phyloP scores from a whole-genome alignment of 2,329 filamentous ascomycete species.

The Fusarium gaditjirri region DNA sequence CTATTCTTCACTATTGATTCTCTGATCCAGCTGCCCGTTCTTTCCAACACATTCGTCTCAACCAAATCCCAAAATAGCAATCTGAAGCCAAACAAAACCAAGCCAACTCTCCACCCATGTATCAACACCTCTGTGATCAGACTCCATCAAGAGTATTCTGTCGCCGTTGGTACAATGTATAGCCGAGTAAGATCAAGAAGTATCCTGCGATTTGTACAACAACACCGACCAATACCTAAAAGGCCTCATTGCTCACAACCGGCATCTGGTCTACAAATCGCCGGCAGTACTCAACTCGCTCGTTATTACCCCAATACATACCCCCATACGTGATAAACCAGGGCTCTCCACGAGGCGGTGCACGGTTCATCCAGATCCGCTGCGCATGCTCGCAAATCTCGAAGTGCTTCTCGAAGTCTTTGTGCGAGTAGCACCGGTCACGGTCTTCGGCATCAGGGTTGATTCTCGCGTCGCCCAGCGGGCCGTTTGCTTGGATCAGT shows the following conservation, averaged over 20 bases:
- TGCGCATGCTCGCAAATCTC: neutral
- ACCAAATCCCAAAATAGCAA: neutral
- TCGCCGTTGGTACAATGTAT: accelerated
- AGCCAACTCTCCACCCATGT: too few species aligned
- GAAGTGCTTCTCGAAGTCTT: neutral
- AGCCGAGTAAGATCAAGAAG: accelerated
- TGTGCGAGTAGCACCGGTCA: neutral
- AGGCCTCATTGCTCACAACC: accelerated
- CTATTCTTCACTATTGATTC: neutral
- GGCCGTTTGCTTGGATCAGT: neutral
- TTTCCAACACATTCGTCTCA: neutral
- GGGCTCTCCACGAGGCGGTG: neutral
- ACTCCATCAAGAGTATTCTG: too few species aligned
- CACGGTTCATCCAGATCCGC: neutral
- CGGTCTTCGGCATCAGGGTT: accelerated
- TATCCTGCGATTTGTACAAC: accelerated
- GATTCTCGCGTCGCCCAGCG: too few species aligned
- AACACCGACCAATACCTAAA: neutral
- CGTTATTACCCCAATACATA: accelerated
- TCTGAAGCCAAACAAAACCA: neutral
- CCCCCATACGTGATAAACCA: neutral
- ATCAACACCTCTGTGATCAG: neutral
- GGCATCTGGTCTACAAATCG: neutral
- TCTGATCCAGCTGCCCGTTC: neutral
- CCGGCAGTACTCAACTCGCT: accelerated